Evolutionary conservation across 305 asterid genomes (phyloP).

Genomic region (Fraxinus paxiana): DNA sequence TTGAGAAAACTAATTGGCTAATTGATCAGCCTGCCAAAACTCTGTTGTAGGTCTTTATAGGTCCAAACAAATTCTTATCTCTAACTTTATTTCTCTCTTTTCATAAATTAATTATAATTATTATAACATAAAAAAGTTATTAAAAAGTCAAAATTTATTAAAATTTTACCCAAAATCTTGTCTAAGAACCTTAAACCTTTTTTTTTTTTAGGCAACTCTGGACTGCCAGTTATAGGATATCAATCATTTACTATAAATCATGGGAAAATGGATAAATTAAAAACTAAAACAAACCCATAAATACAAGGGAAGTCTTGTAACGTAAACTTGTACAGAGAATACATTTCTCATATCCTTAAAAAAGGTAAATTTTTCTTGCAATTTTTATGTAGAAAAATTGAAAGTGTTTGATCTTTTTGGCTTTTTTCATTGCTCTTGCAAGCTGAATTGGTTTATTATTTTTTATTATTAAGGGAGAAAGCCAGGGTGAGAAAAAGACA

Average conservation of each 20-base stretch:
- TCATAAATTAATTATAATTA: too few relatives aligned
- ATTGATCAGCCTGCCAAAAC: background rate
- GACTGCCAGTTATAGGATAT: background rate
- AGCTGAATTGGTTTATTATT: conserved; percentile 2
- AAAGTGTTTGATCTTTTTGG: conserved; percentile 11
- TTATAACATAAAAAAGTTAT: background rate
- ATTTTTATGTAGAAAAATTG: background rate
- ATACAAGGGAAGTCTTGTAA: background rate
- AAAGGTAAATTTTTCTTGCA: background rate
- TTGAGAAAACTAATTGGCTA: background rate
- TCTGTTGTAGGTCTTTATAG: background rate
- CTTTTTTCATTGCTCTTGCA: conserved; percentile 15
- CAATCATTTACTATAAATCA: background rate
- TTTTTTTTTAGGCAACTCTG: background rate
- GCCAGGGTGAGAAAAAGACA: conserved; percentile 33
- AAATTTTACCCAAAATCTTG: background rate
- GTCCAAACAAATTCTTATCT: too few relatives aligned
- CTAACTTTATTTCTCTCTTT: background rate
- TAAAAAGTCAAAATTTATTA: background rate
- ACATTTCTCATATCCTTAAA: background rate
- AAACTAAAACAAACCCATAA: background rate
- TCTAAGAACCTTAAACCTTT: background rate
- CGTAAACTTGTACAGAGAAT: background rate
- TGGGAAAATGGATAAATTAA: background rate
- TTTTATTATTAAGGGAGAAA: background rate